Base-by-base conservation (phyloP, 371 early-diverging fungal genomes). In the Mortierella sp. region DNA sequence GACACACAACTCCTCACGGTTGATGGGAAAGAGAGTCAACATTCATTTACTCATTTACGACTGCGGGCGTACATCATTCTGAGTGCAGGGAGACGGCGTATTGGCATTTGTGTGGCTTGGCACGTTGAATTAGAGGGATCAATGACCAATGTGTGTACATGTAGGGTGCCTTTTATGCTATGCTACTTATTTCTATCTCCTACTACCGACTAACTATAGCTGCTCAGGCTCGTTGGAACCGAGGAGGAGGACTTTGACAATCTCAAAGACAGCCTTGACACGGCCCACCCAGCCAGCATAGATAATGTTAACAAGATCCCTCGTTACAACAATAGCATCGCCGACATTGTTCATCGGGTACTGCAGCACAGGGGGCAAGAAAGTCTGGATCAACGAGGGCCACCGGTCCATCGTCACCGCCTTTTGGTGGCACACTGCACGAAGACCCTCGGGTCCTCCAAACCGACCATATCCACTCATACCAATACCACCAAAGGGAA, bases 401-500 rank as follows among this genome's bases (percentile, higher is more conserved):
- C 95, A 90, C 44, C 94, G 89, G 85, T 96, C 96, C 26, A 90
- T 89, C 24, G 96, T 96, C 44, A 95, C 83, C 19, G 96, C 92
- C 88, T 92, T 94, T 55, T 93, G 94, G 26, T 93, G 91, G 77
- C 96, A 95, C 28, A 94, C 84, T 0, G 94, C 94, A 28, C 95
- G 92, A 73, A 96, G 88, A 28, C 96, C 96, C 88, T 96, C 96
- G 48, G 90, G 83, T 19, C 96, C 96, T n/a, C 92, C 93, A 76
- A 93, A 93, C 34, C 96, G 92, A 34, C 96, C 97, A 86, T 96
- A 94, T 7, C 97, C 97, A 74, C 93, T 93, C 60, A 91, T 92
- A 38, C 95, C 95, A 13, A 96, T 94, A 76, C 97, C 97, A 52
- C 96, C 97, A 89, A 96, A 96, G 16, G 97, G 97, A 74, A 96